These are phyloP conservation scores for Apiotrichum montevideense DNA, from an alignment of 1,284 basidiomycete species.

Conservation along the genomic window DNA sequence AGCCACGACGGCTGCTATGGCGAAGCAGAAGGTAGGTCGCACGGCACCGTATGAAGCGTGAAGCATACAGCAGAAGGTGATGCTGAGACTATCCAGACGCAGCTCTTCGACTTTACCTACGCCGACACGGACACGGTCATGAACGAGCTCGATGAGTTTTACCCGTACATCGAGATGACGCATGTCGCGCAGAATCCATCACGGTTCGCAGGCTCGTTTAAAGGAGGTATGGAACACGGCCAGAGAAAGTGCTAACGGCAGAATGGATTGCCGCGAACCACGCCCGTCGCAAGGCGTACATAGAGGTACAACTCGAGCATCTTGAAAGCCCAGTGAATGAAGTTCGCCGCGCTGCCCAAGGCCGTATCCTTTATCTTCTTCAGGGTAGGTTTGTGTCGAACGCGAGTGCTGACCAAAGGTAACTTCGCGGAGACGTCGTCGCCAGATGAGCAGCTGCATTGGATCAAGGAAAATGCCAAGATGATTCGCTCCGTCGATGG, in stretches of 20 bases:
- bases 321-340: constrained; percentile 79
- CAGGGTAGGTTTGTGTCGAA: constrained; percentile 70
- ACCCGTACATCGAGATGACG: constrained; percentile 92
- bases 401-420: too few relatives aligned
- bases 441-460: constrained; percentile 88
- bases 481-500: constrained; percentile 79
- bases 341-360: constrained; percentile 76
- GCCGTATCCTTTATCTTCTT: constrained; percentile 76
- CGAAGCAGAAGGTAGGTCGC: constrained; percentile 27
- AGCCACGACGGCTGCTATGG: constrained; percentile 21
- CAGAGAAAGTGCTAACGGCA: constrained; percentile 32
- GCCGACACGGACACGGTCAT: constrained; percentile 92
- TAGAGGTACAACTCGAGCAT: constrained; percentile 73
- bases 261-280: constrained; percentile 70
- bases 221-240: constrained; percentile 52
- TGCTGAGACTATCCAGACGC: constrained; percentile 51
- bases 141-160: constrained; percentile 97
- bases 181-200: constrained; percentile 81
- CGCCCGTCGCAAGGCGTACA: constrained; percentile 58
- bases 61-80: too few relatives aligned
- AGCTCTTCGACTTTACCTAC: constrained; percentile 80
- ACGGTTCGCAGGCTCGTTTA: constrained; percentile 78
- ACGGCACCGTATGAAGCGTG: too few relatives aligned
- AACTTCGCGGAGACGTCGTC: constrained; percentile 67
- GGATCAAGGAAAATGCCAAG: constrained; percentile 92